Conservation (phyloP, 2,329 filamentous ascomycete genomes). For the Aspergillus neoniger region DNA sequence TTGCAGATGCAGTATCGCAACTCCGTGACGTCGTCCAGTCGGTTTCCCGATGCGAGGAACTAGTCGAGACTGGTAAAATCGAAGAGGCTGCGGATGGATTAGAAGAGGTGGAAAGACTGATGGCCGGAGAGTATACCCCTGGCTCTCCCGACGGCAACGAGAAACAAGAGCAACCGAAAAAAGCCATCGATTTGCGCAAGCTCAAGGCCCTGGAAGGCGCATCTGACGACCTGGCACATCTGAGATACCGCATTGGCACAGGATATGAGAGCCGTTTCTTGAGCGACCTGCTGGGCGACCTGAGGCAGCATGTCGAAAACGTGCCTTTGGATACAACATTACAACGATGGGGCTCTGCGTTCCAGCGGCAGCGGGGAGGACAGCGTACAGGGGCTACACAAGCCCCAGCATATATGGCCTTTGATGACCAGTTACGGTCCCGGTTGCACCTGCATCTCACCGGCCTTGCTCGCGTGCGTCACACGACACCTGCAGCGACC, state of each 20-base stretch:
- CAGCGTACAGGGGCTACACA: conserved; percentile 67
- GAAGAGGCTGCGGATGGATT: conserved; percentile 78
- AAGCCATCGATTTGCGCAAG: conserved; percentile 69
- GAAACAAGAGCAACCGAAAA: conserved; percentile 32
- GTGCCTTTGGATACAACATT: conserved; percentile 74
- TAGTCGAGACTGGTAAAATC: conserved; percentile 81
- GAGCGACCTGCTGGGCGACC: conserved; percentile 73
- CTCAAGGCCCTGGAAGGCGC: conserved; percentile 80
- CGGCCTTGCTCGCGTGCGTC: conserved; percentile 78
- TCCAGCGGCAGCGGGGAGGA: conserved; percentile 68
- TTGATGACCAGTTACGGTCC: conserved; percentile 69
- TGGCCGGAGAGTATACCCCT: conserved; percentile 67
- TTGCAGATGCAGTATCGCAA: conserved; percentile 81
- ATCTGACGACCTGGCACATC: conserved; percentile 70
- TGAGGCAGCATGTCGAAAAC: conserved; percentile 75
- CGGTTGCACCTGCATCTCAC: conserved; percentile 70
- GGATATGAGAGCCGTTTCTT: conserved; percentile 82
- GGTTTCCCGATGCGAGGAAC: conserved; percentile 72
- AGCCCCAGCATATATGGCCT: conserved; percentile 76
- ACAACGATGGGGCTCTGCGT: conserved; percentile 79
- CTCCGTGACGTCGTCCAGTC: conserved; percentile 75
- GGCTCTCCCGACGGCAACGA: conserved; percentile 30
- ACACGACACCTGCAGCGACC: conserved; percentile 77
- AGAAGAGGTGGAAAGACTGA: conserved; percentile 74
- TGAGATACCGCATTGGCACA: conserved; percentile 81